phyloP scores from a whole-genome alignment of 495 filamentous ascomycete genomes.

The Xylaria cubensis region DNA sequence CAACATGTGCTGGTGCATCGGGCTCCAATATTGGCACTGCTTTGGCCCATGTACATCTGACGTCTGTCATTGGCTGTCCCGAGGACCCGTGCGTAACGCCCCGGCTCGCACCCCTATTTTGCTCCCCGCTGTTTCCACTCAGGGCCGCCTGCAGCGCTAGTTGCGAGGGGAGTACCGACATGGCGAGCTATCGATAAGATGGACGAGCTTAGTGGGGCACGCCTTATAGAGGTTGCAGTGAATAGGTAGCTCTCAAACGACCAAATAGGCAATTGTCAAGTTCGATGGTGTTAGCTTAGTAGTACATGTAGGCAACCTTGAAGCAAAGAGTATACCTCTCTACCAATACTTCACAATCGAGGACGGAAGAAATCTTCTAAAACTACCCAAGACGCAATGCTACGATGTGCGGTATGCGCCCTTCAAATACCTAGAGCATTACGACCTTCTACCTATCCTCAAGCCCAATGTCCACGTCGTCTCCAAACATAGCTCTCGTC shows the following conservation, averaged over 20 bases:
- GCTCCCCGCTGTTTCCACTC: conserved; percentile 18
- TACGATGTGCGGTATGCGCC: not conserved
- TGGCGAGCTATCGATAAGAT: conserved; percentile 25
- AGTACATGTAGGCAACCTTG: too few species aligned
- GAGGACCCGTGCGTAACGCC: conserved; percentile 31
- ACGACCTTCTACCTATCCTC: not conserved
- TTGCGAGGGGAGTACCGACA: conserved; percentile 10
- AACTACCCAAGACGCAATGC: not conserved
- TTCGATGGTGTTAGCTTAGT: not conserved
- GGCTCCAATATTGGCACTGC: conserved; percentile 34
- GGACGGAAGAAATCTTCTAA: not conserved
- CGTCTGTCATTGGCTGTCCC: conserved; percentile 41
- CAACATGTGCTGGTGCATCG: conserved; percentile 29
- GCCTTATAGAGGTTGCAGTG: conserved; percentile 25
- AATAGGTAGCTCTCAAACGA: not conserved
- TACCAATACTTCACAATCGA: not conserved
- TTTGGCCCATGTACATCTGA: conserved; percentile 31
- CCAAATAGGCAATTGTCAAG: conserved; percentile 12
- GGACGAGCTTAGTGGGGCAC: not conserved
- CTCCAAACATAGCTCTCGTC: conserved; percentile 14
- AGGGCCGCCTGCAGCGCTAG: not conserved
- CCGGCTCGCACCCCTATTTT: conserved; percentile 24
- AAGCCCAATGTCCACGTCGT: not conserved
- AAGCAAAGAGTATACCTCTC: not conserved
- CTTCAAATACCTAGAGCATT: conserved; percentile 19